Conservation (phyloP, 2,329 filamentous ascomycete species). For the Dichotomopilus funicola region DNA sequence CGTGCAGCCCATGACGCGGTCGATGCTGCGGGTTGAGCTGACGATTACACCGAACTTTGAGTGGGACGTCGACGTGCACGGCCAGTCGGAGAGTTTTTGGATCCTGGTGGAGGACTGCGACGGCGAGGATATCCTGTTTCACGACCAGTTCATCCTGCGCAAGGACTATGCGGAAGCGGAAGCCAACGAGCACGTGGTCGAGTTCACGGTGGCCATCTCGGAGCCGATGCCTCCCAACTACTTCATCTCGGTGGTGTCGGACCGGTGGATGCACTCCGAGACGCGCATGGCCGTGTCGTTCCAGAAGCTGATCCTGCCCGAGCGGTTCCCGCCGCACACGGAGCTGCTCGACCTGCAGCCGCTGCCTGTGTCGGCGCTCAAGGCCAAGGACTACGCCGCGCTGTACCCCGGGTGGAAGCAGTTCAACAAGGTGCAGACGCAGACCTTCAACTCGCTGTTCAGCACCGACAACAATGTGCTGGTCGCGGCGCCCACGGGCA, state of each 20-base stretch:
- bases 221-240: slow-evolving; percentile 99
- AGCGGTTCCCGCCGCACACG: slow-evolving; percentile 92
- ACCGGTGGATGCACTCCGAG: slow-evolving; percentile 98
- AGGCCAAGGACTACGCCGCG: slow-evolving; percentile 72
- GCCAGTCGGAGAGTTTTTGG: slow-evolving; percentile 88
- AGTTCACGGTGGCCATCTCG: slow-evolving; percentile 92
- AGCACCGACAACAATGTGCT: slow-evolving; percentile 91
- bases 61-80: slow-evolving; percentile 89
- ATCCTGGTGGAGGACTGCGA: slow-evolving; percentile 96
- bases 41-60: slow-evolving; percentile 91
- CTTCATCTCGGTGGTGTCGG: slow-evolving; percentile 90
- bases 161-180: slow-evolving; percentile 82
- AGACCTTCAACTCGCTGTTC: slow-evolving; percentile 91
- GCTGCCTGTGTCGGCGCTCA: slow-evolving; percentile 80
- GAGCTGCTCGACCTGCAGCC: slow-evolving; percentile 88
- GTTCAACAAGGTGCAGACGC: slow-evolving; percentile 97
- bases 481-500: slow-evolving; percentile 84
- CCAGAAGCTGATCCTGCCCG: slow-evolving; percentile 87
- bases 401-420: slow-evolving; percentile 78
- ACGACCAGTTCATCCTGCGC: slow-evolving; percentile 87
- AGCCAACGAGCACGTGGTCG: slow-evolving; percentile 86
- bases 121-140: slow-evolving; percentile 89
- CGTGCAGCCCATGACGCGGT: slow-evolving; percentile 89
- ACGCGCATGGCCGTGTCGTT: slow-evolving; percentile 90
- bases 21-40: slow-evolving; percentile 83